Evolutionary conservation across 179 eudicot genomes (phyloP), one percentile per base, ranked within the genome.

Genomic region (Corrigiola litoralis): DNA sequence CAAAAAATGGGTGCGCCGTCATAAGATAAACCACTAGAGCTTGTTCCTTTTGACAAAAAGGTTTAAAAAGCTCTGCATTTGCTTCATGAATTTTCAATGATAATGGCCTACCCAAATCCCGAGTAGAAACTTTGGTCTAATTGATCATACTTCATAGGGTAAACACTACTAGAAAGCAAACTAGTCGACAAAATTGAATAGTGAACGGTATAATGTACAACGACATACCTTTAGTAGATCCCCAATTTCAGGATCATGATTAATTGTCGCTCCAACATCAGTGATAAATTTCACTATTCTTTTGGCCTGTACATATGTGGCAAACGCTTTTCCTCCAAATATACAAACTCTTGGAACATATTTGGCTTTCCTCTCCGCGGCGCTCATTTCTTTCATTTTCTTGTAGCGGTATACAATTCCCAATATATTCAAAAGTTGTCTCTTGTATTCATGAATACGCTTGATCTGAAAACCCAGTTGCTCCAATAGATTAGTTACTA

Each of bases 241-340:
- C 45, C 92, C 96, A 50, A 92, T 87, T 48, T 89, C 98, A 42
- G 95, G 79, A 80, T 92, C 98, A 75, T 82, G 81, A 76, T 92
- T 92, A 57, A 92, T 74, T 13, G 85, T 87, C 66, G 85, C 87
- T 36, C 87, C 98, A 16, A 92, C 96, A 78, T 92, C 98, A n/a
- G 92, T 85, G 61, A 92, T 89, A 60, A 92, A 87, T 77, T 92
- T 92, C 65, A 92, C 96, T 56, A 92, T 92, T 65, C 96, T 85
- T 80, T 92, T 92, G 59, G 98, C 98, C 75, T 92, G 98, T 61
- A 85, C 77, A 68, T 92, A 92, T 23, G 98, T 92, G 33, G 98
- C 86, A 78, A 92, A 92, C 27, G 98, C 98, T 78, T 92, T 92
- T 69, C 96, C 98, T 55, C 98, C 98, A 82, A 92, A 92, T 49